phyloP scores from a whole-genome alignment of 192 early-diverging fungal genomes.

The Linnemannia zychae region DNA sequence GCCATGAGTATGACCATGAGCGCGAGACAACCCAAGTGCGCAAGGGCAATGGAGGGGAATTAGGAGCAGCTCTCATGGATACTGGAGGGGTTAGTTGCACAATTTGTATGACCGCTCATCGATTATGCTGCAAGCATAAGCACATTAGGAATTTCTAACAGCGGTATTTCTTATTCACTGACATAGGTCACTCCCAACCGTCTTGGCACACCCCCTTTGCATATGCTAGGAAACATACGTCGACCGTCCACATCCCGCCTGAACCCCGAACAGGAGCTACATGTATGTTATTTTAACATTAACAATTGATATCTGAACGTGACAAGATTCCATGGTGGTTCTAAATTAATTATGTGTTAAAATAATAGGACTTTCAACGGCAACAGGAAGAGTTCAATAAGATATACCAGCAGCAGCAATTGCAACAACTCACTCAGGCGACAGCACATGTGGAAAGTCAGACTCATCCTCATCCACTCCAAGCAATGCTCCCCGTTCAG shows the following conservation, averaged over 20 bases:
- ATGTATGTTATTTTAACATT: slow-evolving; percentile 1
- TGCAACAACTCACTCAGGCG: slow-evolving; percentile 22
- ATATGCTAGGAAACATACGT: background rate
- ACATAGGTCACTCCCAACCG: slow-evolving; percentile 9
- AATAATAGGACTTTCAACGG: slow-evolving; percentile 28
- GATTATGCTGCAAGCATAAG: background rate
- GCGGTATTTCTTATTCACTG: background rate
- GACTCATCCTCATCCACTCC: slow-evolving; percentile 30
- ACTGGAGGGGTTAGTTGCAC: slow-evolving; percentile 34
- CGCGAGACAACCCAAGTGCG: slow-evolving; percentile 54
- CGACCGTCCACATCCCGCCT: slow-evolving; percentile 38
- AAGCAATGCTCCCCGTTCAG: slow-evolving; percentile 17
- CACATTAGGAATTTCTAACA: too few relatives aligned
- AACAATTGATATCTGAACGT: too few relatives aligned
- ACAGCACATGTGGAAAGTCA: background rate
- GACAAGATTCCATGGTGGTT: too few relatives aligned
- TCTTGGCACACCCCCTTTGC: background rate
- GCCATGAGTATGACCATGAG: slow-evolving; percentile 52
- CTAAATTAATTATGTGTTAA: background rate
- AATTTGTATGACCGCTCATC: background rate
- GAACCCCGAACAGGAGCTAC: slow-evolving; percentile 43
- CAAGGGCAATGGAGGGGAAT: slow-evolving; percentile 16
- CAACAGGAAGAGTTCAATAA: slow-evolving; percentile 51
- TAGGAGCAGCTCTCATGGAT: slow-evolving; percentile 26
- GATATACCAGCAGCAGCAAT: slow-evolving; percentile 33